Conservation (phyloP, 2,329 filamentous ascomycete species). For the Fusarium falciforme region DNA sequence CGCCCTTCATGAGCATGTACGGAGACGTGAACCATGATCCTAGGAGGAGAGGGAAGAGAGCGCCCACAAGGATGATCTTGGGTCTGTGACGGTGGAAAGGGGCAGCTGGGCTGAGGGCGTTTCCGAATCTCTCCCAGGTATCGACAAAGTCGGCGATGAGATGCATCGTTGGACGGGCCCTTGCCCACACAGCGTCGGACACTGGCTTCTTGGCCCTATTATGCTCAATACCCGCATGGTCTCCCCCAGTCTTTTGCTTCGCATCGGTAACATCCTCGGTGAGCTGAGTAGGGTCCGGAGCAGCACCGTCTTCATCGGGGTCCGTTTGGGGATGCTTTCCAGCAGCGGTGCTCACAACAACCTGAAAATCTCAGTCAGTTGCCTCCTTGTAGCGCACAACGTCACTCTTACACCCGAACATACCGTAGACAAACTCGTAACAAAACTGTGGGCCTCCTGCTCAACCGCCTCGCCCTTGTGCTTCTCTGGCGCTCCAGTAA, state of each 20-base stretch:
- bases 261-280: conserved; percentile 54
- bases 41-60: conserved; percentile 64
- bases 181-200: conserved; percentile 80
- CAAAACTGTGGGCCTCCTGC: conserved; percentile 83
- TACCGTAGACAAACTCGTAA: conserved; percentile 70
- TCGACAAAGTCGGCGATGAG: conserved; percentile 59
- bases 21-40: conserved; percentile 65
- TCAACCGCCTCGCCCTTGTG: conserved; percentile 87
- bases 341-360: conserved; percentile 79
- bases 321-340: conserved; percentile 80
- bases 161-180: conserved; percentile 79
- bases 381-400: not conserved
- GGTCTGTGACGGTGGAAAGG: conserved; percentile 69
- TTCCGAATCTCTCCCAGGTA: conserved; percentile 63
- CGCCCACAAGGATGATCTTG: conserved; percentile 64
- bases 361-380: conserved; percentile 46
- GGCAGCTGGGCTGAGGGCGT: conserved; percentile 70
- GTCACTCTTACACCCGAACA: conserved; percentile 46
- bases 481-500: conserved; percentile 85
- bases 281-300: conserved; percentile 62
- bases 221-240: conserved; percentile 55
- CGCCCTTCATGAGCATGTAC: conserved; percentile 72
- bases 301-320: conserved; percentile 62
- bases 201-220: conserved; percentile 85
- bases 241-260: conserved; percentile 58